phyloP scores from a whole-genome alignment of 306 rosid genomes.

The Casuarina glauca region DNA sequence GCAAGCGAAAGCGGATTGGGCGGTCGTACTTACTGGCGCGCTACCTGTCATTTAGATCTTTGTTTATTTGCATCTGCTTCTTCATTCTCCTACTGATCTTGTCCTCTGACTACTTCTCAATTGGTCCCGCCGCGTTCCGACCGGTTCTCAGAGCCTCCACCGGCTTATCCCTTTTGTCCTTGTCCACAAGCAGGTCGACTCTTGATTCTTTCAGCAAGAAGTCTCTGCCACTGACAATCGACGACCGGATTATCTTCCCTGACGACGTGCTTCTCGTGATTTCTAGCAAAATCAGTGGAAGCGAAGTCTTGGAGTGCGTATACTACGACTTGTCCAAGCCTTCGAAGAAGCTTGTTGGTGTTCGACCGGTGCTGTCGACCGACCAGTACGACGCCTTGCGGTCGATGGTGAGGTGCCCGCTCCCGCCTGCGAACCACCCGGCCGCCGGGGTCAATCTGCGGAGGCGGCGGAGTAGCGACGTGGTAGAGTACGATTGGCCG shows the following conservation, averaged over 20 bases:
- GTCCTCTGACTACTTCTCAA: constrained; percentile 45
- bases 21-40: constrained; percentile 28
- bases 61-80: constrained; percentile 60
- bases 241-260: constrained; percentile 70
- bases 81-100: constrained; percentile 52
- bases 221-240: constrained; percentile 31
- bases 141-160: constrained; percentile 52
- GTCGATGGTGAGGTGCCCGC: constrained; percentile 74
- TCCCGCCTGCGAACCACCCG: constrained; percentile 48
- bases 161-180: constrained; percentile 50
- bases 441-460: constrained; percentile 50
- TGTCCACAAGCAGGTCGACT: constrained; percentile 54
- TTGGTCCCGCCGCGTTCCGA: constrained; percentile 39
- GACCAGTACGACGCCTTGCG: constrained; percentile 61
- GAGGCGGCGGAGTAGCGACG: constrained; percentile 33
- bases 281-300: constrained; percentile 3
- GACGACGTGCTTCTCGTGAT: constrained; percentile 62
- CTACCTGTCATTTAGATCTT: constrained; percentile 43
- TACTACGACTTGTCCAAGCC: constrained; percentile 40
- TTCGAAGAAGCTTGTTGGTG: constrained; percentile 19
- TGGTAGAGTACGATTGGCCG: constrained; percentile 31
- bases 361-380: constrained; percentile 50
- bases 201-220: constrained; percentile 47
- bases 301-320: constrained; percentile 54
- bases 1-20: constrained; percentile 61